These are phyloP conservation scores for Salinomyces thailandicus DNA, from an alignment of 2,329 filamentous ascomycete genomes.

Conservation along the genomic window DNA sequence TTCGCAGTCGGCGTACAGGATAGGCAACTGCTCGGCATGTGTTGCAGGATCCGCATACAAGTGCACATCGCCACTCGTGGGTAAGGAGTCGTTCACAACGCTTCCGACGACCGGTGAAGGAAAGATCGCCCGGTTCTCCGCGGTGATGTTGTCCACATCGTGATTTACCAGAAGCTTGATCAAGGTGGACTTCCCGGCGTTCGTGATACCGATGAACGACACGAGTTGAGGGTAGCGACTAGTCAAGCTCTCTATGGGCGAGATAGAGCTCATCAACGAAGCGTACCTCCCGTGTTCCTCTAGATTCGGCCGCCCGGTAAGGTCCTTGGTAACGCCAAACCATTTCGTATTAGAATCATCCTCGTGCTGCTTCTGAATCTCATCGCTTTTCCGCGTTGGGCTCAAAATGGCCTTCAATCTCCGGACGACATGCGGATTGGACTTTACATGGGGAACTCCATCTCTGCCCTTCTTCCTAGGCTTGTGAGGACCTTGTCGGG, in stretches of 20 bases:
- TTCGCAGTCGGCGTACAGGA: constrained; percentile 45
- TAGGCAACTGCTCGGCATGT: constrained; percentile 28
- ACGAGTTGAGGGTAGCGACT: constrained; percentile 25
- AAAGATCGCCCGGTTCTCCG: constrained; percentile 23
- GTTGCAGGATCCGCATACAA: constrained; percentile 42
- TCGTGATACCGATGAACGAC: constrained; percentile 27
- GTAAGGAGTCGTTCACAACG: constrained; percentile 28
- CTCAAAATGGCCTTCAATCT: constrained; percentile 20
- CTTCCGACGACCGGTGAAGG: constrained; percentile 38
- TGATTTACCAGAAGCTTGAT: constrained; percentile 39
- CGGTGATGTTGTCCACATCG: constrained; percentile 22
- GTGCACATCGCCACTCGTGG: constrained; percentile 44
- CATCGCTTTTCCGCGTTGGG: constrained; percentile 18
- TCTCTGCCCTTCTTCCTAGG: constrained; percentile 25
- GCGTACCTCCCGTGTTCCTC: constrained; percentile 38
- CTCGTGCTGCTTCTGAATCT: constrained; percentile 26
- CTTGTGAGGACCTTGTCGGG: constrained; percentile 23
- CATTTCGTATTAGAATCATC: constrained; percentile 30
- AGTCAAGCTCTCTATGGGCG: constrained; percentile 15
- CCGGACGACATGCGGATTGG: constrained; percentile 20
- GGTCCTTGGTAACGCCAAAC: constrained; percentile 29
- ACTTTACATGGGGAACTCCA: constrained; percentile 30
- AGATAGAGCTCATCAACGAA: constrained; percentile 31
- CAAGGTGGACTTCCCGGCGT: constrained; percentile 41
- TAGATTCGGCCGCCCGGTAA: constrained; percentile 24